Evolutionary conservation across 2,329 filamentous ascomycete genomes (phyloP), one percentile per base, ranked within the genome.

Genomic region (Myriosclerotinia curreyana): DNA sequence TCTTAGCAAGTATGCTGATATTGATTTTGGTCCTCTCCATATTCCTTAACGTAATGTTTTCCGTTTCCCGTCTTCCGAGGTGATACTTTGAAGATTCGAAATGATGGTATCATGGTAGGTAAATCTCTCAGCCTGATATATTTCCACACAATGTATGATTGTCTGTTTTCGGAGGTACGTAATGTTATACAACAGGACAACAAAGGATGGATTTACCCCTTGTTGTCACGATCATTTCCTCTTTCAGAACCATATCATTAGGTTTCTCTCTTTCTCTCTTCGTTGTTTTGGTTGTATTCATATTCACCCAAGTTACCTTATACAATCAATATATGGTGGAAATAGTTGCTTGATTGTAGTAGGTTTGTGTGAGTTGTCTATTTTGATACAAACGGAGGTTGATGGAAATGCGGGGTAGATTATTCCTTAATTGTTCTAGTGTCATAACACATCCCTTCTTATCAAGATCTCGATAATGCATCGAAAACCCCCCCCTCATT

Each of bases 81-180:
- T 55, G 28, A 55, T 48, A 55, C 50, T 34, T 20, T 36, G 12
- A 36, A 46, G 31, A 25, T 34, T 12, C 34, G 59, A 34, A 17
- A 14, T 20, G 7, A 42, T 28, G 36, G 48, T 17, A 51, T 38
- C 22, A 60, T 52, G 28, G 28, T 5, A 31, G 28, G 20, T 42
- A 34, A 17, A 42, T 53, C 9, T 48, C 14, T 42, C 28, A 31
- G 28, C 28, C 28, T 44, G 5, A 44, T 31, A 59, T 48, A 34
- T 12, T 40, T 49, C n/a, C 46, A 40, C 46, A 40, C n/a, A 25
- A 59, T 54, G 50, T 40, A 62, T 40, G 2, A 3, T 38, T 15
- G 14, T 38, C 60, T 62, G 60, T 54, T 62, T 62, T 62, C 50
- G 51, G 60, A 55, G 60, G 28, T 22, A 4, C 36, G 31, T 40